Percentiles rank a stretch among this genome's conserved stretches.
Conservation (phyloP, 805 yeast genomes). For the Saccharomycopsis fodiens region DNA sequence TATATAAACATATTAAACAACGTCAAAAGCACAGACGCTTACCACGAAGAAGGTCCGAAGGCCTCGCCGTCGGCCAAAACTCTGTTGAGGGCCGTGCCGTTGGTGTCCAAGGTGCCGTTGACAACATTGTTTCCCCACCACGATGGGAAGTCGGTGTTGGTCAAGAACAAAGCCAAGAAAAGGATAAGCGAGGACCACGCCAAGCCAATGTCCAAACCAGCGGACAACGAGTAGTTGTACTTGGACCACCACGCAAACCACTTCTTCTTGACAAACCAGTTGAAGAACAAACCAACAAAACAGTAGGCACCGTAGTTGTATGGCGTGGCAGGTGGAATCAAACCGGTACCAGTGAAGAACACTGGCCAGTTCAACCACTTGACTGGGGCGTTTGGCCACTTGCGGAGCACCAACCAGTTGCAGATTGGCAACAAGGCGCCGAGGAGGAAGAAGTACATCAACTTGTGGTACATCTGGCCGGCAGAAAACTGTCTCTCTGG, state of each 20-base stretch:
- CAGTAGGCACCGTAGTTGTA: conserved; percentile 53
- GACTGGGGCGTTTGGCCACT: conserved; percentile 32
- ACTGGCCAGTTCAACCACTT: conserved; percentile 54
- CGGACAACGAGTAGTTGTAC: conserved; percentile 59
- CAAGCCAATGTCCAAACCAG: conserved; percentile 60
- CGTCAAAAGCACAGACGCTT: too few relatives aligned
- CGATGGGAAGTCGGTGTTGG: conserved; percentile 31
- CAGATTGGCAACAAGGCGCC: conserved; percentile 44
- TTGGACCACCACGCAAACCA: conserved; percentile 70
- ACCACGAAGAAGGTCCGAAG: conserved; percentile 43
- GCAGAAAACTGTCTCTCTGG: conserved; percentile 47
- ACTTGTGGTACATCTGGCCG: conserved; percentile 42
- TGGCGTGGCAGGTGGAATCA: conserved; percentile 66
- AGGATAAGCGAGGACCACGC: conserved; percentile 55
- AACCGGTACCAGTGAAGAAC: conserved; percentile 43
- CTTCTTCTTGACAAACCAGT: conserved; percentile 45
- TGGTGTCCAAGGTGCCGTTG: conserved; percentile 31
- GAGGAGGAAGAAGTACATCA: conserved; percentile 51
- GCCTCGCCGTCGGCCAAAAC: conserved; percentile 33
- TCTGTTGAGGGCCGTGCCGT: conserved; percentile 27
- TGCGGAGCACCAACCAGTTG: conserved; percentile 31
- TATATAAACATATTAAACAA: too few relatives aligned
- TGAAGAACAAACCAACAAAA: conserved; percentile 44
- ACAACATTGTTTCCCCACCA: conserved; percentile 67
- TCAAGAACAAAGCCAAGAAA: conserved; percentile 41